phyloP scores from a whole-genome alignment of 495 filamentous ascomycete genomes.

The Aspergillus indologenus region DNA sequence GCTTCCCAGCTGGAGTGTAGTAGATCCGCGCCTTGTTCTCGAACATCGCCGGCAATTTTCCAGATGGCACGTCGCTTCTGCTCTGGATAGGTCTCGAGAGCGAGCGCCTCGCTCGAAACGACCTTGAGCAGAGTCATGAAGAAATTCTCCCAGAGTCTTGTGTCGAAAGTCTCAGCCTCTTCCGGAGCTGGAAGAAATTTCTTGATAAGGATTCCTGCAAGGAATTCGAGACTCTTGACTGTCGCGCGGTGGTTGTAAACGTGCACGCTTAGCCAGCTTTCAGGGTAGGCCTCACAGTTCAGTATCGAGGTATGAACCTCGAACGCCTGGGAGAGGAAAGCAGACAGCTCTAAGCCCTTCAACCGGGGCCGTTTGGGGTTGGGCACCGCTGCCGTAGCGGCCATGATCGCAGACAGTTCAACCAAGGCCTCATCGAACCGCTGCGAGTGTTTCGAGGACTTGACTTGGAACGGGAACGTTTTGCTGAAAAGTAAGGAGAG shows the following conservation, averaged over 20 bases:
- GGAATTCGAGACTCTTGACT: constrained; percentile 81
- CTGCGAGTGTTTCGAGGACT: constrained; percentile 56
- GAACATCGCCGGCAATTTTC: constrained; percentile 97
- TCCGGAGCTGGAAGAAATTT: constrained; percentile 81
- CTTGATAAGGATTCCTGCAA: constrained; percentile 72
- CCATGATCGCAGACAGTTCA: constrained; percentile 84
- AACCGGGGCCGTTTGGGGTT: constrained; percentile 51
- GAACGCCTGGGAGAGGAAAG: constrained; percentile 64
- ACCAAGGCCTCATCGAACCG: constrained; percentile 86
- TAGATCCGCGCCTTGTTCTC: constrained; percentile 84
- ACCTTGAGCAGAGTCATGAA: constrained; percentile 86
- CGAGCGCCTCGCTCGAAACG: constrained; percentile 81
- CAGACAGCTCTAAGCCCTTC: constrained; percentile 70
- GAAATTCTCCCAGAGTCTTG: constrained; percentile 89
- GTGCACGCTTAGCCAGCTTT: constrained; percentile 85
- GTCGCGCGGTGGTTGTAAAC: constrained; percentile 93
- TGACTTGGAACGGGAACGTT: constrained; percentile 83
- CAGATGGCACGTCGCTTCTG: constrained; percentile 94
- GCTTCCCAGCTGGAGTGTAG: constrained; percentile 87
- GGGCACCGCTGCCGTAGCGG: constrained; percentile 70
- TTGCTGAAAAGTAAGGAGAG: constrained; percentile 87
- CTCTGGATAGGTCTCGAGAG: constrained; percentile 94
- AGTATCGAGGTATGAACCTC: constrained; percentile 87
- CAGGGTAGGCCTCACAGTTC: constrained; percentile 84
- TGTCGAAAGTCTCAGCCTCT: constrained; percentile 90